Conservation (phyloP, 2,329 filamentous ascomycete genomes). For the Westerdykella sp. region DNA sequence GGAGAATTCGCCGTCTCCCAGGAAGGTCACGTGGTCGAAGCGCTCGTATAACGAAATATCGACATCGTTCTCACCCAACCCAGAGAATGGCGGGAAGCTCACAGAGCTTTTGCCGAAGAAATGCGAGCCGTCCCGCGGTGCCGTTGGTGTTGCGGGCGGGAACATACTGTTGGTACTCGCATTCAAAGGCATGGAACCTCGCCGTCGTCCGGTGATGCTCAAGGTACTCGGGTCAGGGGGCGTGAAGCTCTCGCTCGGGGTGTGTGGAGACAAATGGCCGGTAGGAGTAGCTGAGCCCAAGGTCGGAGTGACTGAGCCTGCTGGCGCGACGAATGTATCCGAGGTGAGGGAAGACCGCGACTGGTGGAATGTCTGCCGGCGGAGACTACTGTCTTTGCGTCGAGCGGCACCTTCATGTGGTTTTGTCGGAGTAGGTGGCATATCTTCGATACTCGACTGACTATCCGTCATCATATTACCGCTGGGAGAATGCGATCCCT, state of each 20-base stretch:
- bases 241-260: slow-evolving; percentile 67
- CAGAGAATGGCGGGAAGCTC: slow-evolving; percentile 55
- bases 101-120: slow-evolving; percentile 55
- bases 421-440: slow-evolving; percentile 94
- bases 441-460: slow-evolving; percentile 60
- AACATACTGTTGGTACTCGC: slow-evolving; percentile 42
- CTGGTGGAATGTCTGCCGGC: slow-evolving; percentile 46
- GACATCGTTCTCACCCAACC: slow-evolving; percentile 63
- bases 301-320: slow-evolving; percentile 33
- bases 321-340: slow-evolving; percentile 43
- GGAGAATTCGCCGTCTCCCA: slow-evolving; percentile 89
- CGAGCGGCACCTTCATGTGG: slow-evolving; percentile 45
- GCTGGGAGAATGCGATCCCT: slow-evolving; percentile 60
- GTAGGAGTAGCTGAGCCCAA: slow-evolving; percentile 12
- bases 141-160: slow-evolving; percentile 79
- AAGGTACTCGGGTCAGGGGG: slow-evolving; percentile 76
- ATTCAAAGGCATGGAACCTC: slow-evolving; percentile 35
- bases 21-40: slow-evolving; percentile 73
- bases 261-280: slow-evolving; percentile 66
- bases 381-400: slow-evolving; percentile 46
- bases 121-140: slow-evolving; percentile 52
- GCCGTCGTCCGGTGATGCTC: slow-evolving; percentile 62
- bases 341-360: slow-evolving; percentile 40
- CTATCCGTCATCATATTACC: slow-evolving; percentile 48
- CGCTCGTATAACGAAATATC: slow-evolving; percentile 67